Percentiles rank a stretch among this genome's conserved stretches.
Conservation (phyloP, 2,329 filamentous ascomycete genomes). For the Colletotrichum sansevieriae region DNA sequence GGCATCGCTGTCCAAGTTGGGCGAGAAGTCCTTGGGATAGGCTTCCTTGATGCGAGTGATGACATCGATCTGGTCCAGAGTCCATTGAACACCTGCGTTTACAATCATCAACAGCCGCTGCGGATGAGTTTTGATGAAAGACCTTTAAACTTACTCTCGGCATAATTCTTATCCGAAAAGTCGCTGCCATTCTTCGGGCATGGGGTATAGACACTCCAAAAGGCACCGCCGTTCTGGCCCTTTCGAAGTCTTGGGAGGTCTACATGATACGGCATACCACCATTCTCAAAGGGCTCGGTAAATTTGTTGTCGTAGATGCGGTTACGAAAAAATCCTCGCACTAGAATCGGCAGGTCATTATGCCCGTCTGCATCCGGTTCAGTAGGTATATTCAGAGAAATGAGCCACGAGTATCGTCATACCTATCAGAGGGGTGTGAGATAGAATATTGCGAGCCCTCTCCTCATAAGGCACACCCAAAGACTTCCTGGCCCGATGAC, state of each 20-base stretch:
- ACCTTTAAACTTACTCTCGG: slow-evolving; percentile 63
- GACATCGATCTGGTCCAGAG: slow-evolving; percentile 81
- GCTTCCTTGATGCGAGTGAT: slow-evolving; percentile 72
- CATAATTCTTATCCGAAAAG: slow-evolving; percentile 80
- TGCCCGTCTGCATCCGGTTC: slow-evolving; percentile 77
- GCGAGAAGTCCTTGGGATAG: slow-evolving; percentile 79
- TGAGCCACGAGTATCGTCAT: slow-evolving; percentile 27
- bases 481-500: slow-evolving; percentile 38
- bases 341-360: slow-evolving; percentile 84
- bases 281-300: slow-evolving; percentile 78
- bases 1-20: slow-evolving; percentile 68
- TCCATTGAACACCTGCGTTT: slow-evolving; percentile 70
- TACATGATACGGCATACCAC: slow-evolving; percentile 77
- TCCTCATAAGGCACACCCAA: slow-evolving; percentile 52
- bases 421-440: slow-evolving; percentile 64
- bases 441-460: slow-evolving; percentile 61
- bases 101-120: background rate
- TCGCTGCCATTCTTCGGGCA: slow-evolving; percentile 81
- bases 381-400: slow-evolving; percentile 1
- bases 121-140: background rate
- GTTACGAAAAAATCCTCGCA: slow-evolving; percentile 78
- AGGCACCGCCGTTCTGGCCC: slow-evolving; percentile 85
- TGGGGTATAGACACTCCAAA: slow-evolving; percentile 88
- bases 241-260: slow-evolving; percentile 81
- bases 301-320: slow-evolving; percentile 83